Base-by-base conservation (phyloP, 2,329 filamentous ascomycete genomes). In the Albifimbria verrucaria region DNA sequence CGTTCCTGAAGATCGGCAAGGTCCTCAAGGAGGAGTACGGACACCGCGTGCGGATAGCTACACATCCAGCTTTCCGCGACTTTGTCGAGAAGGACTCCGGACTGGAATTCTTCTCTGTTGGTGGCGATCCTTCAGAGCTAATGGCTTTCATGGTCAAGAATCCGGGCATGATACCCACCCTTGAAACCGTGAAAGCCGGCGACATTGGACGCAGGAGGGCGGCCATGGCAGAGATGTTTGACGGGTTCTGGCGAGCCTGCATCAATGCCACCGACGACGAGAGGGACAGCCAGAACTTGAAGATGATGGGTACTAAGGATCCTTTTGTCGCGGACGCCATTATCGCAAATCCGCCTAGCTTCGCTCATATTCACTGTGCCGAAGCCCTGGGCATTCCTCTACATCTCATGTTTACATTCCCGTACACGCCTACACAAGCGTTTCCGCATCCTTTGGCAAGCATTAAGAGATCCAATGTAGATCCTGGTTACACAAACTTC, bases 71-170 rank as follows among this genome's bases (percentile, higher is more conserved):
- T 0, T 93, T 93, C 67, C 84, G 84, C 47, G 82, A 90, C 0
- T 91, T 92, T 60, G 82, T 93, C 1, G 80, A 90, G 61, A 79
- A 86, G 48, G 87, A 91, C 56, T 85, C 78, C 0, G 87, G 85
- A 0, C 76, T 93, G 0, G 89, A 93, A 60, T 93, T 93, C 71
- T 93, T 92, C 69, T 87, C 83, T 2, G 82, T 92, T 2, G 89
- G 89, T 2, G 90, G 90, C 2, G 86, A 93, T 60, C 90, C 90
- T 2, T 83, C 86, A 0, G 88, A 92, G 68, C 75, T 94, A 2
- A 93, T 93, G 90, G 86, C 88, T 0, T 93, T 92, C 67, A 93
- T 94, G 90, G 88, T 92, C 28, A 91, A 91, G 72, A 92, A 93
- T 62, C 88, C 83, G 0, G 88, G 89, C 4, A 77, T 93, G 68